Evolutionary conservation across 1,284 basidiomycete genomes (phyloP), one percentile per base, ranked within the genome.

Genomic region (Heterobasidion irregulare): DNA sequence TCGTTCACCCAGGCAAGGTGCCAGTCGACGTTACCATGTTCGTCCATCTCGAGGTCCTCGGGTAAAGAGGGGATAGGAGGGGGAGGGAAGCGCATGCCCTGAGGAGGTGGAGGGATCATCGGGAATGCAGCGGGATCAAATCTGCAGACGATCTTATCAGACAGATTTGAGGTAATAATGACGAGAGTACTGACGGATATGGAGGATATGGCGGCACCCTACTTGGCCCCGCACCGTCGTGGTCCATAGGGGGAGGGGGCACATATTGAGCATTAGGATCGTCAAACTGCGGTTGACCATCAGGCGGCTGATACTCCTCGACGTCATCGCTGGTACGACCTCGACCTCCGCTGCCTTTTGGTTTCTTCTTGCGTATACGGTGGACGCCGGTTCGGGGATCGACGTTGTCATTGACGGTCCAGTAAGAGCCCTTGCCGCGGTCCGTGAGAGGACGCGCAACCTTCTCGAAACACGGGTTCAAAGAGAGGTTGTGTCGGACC

Each of bases 401-500:
- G 47, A 92, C 86, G 61, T 87, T 86, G 62, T 92, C 89, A 64
- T 92, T 91, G 57, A 92, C 89, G 0, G 86, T 90, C 89, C 89
- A 92, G 64, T 92, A 92, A 0, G 89, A 91, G 26, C 89, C 89
- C 65, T 92, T 92, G 52, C 89, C 89, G 54, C 89, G 84, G 64
- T 94, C 92, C 15, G 92, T 92, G 54, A 93, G 77, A 13, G 92
- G 91, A 16, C 92, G 83, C 1, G 92, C 84, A 10, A 94, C 89
- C 69, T 94, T 94, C 68, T 94, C 86, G 67, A 95, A 95, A 64
- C 92, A 94, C 59, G 93, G 92, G 68, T 96, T 96, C 59, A 96
- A 79, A 8, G 92, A 94, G 18, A 97, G 79, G 64, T 95, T 96
- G 72, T 96, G 94, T 50, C 94, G 86, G 61, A 97, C 93, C 45